A percentile compares a stretch with the other conserved stretches of the same genome.
phyloP scores from a whole-genome alignment of 495 filamentous ascomycete species.

The Penicillium crystallinum region DNA sequence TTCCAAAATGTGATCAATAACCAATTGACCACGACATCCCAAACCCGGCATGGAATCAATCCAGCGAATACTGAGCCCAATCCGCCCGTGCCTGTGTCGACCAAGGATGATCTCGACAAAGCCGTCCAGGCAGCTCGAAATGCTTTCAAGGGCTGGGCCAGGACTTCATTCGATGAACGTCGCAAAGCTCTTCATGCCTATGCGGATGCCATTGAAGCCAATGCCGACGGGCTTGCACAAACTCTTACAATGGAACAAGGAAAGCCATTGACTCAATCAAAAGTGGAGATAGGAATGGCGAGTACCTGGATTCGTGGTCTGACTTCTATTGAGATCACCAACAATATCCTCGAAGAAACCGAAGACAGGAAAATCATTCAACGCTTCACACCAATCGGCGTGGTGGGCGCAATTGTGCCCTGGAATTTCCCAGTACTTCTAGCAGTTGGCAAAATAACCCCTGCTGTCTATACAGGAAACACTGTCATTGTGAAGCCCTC shows the following conservation, averaged over 20 bases:
- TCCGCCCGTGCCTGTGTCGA: conserved; percentile 51
- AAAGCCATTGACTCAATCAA: conserved; percentile 41
- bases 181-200: conserved; percentile 50
- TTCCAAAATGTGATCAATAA: conserved; percentile 39
- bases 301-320: conserved; percentile 20
- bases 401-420: conserved; percentile 55
- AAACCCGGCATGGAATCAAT: conserved; percentile 42
- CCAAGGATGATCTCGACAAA: conserved; percentile 48
- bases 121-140: conserved; percentile 43
- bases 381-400: conserved; percentile 54
- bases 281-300: conserved; percentile 23
- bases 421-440: conserved; percentile 60
- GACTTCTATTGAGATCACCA: conserved; percentile 19
- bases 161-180: conserved; percentile 48
- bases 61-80: conserved; percentile 46
- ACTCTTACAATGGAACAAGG: conserved; percentile 54
- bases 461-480: conserved; percentile 55
- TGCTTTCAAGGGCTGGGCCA: conserved; percentile 50
- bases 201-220: conserved; percentile 40
- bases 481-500: conserved; percentile 57
- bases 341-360: conserved; percentile 42
- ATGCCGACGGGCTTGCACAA: conserved; percentile 42
- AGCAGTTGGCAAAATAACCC: conserved; percentile 51
- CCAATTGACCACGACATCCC: conserved; percentile 21
- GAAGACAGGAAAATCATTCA: conserved; percentile 42